Evolutionary conservation across 2,329 filamentous ascomycete genomes (phyloP).

Genomic region (Scopulariopsis brevicaulis): DNA sequence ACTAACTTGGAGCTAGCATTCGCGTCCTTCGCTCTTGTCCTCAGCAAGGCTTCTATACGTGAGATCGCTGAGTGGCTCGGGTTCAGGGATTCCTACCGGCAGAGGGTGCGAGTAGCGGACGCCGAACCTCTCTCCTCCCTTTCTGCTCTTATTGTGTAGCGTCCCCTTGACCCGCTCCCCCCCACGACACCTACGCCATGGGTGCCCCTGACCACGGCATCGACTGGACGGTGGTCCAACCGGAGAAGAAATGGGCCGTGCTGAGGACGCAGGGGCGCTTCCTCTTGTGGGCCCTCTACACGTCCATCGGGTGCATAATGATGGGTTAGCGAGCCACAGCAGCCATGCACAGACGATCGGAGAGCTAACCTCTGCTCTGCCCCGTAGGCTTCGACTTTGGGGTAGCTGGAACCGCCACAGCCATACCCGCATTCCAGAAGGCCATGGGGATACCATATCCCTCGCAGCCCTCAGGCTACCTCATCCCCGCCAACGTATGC

Average conservation of each 20-base stretch:
- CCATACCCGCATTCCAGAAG: conserved; percentile 4
- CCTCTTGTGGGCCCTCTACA: conserved; percentile 16
- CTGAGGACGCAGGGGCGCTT: conserved; percentile 13
- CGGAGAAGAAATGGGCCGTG: conserved; percentile 16
- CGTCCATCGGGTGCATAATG: conserved; percentile 18
- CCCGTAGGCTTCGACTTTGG: conserved; percentile 3
- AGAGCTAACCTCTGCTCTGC: not conserved
- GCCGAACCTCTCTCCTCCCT: not conserved
- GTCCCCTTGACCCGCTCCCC: not conserved
- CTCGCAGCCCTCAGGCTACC: conserved; percentile 6
- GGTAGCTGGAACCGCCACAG: conserved; percentile 1
- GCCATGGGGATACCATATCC: conserved; percentile 3
- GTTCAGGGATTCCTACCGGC: too few species aligned
- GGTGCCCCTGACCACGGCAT: conserved; percentile 6
- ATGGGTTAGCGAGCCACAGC: conserved; percentile 9
- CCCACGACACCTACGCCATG: not conserved
- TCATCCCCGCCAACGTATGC: conserved; percentile 15
- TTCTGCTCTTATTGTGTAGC: not conserved
- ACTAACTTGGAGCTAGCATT: too few species aligned
- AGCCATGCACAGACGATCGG: not conserved
- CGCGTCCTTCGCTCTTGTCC: too few species aligned
- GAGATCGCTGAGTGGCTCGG: too few species aligned
- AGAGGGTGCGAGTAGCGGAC: too few species aligned
- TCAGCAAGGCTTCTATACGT: too few species aligned
- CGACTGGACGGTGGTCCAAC: conserved; percentile 14